These are phyloP conservation scores for Dichotomopilus funicola DNA, from an alignment of 2,329 filamentous ascomycete species.

Conservation along the genomic window DNA sequence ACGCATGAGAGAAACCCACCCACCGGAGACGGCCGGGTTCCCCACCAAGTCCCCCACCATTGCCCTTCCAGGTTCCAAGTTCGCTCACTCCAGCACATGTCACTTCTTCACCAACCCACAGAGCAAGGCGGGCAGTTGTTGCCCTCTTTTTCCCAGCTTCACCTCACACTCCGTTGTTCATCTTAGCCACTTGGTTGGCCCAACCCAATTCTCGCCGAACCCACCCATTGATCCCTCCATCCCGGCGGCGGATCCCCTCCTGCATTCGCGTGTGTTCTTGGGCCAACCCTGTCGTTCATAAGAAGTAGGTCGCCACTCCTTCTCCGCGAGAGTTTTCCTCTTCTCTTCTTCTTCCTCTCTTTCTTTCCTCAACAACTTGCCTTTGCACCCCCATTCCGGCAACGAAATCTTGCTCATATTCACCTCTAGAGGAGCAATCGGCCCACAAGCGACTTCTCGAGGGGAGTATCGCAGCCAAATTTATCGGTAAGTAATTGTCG, in stretches of 20 bases:
- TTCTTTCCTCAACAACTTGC: constrained; percentile 25
- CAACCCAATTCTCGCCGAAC: constrained; percentile 18
- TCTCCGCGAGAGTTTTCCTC: constrained; percentile 14
- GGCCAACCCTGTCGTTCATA: constrained; percentile 30
- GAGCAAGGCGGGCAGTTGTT: too few relatives aligned
- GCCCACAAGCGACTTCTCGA: constrained; percentile 12
- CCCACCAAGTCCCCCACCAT: constrained; percentile 1
- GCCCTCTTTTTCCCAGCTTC: constrained; percentile 5
- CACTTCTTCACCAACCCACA: constrained; percentile 3
- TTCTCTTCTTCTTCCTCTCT: constrained; percentile 25
- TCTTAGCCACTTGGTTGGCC: constrained; percentile 19
- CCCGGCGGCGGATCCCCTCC: constrained; percentile 10
- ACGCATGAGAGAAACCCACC: neutral
- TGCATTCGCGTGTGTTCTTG: constrained; percentile 10
- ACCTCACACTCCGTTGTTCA: constrained; percentile 8
- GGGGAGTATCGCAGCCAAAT: constrained; percentile 9
- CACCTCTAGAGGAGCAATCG: constrained; percentile 10
- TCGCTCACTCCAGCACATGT: constrained; percentile 12
- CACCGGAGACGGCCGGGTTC: neutral
- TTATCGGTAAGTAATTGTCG: neutral
- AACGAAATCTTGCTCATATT: constrained; percentile 8
- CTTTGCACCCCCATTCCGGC: constrained; percentile 18
- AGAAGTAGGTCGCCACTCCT: constrained; percentile 29
- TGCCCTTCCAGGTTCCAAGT: neutral
- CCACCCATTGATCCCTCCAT: constrained; percentile 10